Percentiles rank a stretch among this genome's conserved stretches.
phyloP scores from a whole-genome alignment of 1,284 basidiomycete species.

The Fomitopsis schrenkii region DNA sequence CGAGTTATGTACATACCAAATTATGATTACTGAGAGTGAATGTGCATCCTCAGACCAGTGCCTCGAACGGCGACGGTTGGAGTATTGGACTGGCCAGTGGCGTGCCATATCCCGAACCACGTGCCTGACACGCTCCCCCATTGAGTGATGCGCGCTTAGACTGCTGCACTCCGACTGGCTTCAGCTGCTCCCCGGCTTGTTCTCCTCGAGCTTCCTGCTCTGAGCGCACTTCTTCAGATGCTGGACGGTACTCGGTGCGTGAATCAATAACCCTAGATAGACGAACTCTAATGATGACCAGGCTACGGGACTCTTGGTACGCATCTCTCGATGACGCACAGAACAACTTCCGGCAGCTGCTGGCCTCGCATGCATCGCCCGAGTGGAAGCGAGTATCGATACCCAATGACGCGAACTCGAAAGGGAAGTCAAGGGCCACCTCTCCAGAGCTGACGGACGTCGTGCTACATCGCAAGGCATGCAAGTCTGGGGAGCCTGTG shows the following conservation, averaged over 20 bases:
- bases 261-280: background rate
- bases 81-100: too few species aligned
- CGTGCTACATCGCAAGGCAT: conserved; percentile 61
- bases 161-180: background rate
- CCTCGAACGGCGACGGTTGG: too few species aligned
- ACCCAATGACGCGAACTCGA: conserved; percentile 43
- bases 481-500: conserved; percentile 68
- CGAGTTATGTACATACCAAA: too few species aligned
- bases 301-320: conserved; percentile 74
- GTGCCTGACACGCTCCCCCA: background rate
- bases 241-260: conserved; percentile 39
- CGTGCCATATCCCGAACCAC: background rate
- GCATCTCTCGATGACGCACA: conserved; percentile 68
- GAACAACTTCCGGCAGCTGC: conserved; percentile 61
- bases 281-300: conserved; percentile 23
- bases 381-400: conserved; percentile 71
- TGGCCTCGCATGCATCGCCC: conserved; percentile 54
- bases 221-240: conserved; percentile 14
- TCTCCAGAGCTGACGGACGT: conserved; percentile 64
- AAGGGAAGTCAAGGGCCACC: conserved; percentile 54
- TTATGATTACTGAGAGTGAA: too few species aligned
- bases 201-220: background rate
- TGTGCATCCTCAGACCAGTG: too few species aligned
- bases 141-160: background rate
- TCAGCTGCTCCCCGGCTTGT: background rate